Evolutionary conservation across 164 flowering plant species (phyloP), one percentile per base, ranked within the genome.

Genomic region (Stephania yunnanensis): DNA sequence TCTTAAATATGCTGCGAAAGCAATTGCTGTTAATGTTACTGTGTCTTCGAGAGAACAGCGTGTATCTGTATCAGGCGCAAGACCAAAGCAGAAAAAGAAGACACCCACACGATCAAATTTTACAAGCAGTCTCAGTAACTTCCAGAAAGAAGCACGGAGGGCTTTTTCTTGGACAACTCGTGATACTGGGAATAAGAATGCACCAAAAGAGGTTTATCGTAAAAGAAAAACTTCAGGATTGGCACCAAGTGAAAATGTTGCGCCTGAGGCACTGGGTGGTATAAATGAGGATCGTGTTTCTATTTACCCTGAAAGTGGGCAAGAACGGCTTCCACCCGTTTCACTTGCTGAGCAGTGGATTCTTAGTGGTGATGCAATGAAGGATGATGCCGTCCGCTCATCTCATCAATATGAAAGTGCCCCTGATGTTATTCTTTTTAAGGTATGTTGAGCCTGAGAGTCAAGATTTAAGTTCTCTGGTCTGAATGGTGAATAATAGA

Each of bases 151-250:
- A 83, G 97, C 99, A 71, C 90, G 99, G 25, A 84, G 98, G 80
- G 97, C 98, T 72, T 92, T 96, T 78, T 96, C 99, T 74, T 95
- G 99, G 99, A 78, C 91, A 55, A 90, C 95, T 66, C 95, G 96
- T 73, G 90, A 88, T 78, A 79, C 80, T 76, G 95, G 88, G 66
- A 95, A 87, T 36, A 92, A 87, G 80, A 69, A 70, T 78, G 85
- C 91, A 65, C 89, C 94, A 44, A 94, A 92, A 80, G 98, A 96
- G 82, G 84, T 77, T 70, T 81, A 89, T 13, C 87, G 95, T 76
- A 94, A 96, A 84, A 89, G 99, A 80, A 96, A 96, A 83, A 91
- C 87, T 81, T 92, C 99, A 55, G 98, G 97, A 77, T 78, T 96
- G 80, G 44, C 89, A 22, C 90, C 90, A 75, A 83, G 97, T 64